Conservation (phyloP, 2,329 filamentous ascomycete genomes). For the Colletotrichum aenigma region DNA sequence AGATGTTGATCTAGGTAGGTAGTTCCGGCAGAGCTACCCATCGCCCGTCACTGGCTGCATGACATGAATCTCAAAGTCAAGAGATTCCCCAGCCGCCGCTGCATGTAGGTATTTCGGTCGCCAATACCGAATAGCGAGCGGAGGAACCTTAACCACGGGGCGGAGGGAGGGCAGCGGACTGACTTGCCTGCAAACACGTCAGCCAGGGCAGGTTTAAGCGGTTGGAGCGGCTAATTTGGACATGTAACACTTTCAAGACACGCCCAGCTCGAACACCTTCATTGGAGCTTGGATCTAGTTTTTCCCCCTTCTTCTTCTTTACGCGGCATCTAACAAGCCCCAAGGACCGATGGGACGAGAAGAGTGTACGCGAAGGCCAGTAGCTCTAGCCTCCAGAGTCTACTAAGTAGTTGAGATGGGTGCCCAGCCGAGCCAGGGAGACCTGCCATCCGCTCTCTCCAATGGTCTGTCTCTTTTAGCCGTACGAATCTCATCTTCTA, state of each 20-base stretch:
- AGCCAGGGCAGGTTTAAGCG: constrained; percentile 16
- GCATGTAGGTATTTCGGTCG: background rate
- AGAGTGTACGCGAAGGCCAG: background rate
- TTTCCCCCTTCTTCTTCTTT: background rate
- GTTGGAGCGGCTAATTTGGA: constrained; percentile 22
- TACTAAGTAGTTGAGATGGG: background rate
- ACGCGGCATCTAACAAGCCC: background rate
- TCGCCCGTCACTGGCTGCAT: background rate
- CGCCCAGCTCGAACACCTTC: background rate
- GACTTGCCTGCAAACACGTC: background rate
- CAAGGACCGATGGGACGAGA: background rate
- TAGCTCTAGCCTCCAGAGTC: background rate
- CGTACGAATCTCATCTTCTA: background rate
- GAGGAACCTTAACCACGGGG: background rate
- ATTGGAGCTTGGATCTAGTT: constrained; percentile 7
- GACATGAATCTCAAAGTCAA: background rate
- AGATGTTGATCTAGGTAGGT: background rate
- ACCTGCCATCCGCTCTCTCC: background rate
- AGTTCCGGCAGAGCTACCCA: background rate
- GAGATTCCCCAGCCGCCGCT: background rate
- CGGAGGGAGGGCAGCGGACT: background rate
- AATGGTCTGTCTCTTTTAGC: background rate
- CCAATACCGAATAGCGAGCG: background rate
- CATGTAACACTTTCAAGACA: constrained; percentile 18
- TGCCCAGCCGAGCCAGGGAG: background rate